Evolutionary conservation across 805 yeast species (phyloP).

Genomic region (Yarrowia yakushimensis): DNA sequence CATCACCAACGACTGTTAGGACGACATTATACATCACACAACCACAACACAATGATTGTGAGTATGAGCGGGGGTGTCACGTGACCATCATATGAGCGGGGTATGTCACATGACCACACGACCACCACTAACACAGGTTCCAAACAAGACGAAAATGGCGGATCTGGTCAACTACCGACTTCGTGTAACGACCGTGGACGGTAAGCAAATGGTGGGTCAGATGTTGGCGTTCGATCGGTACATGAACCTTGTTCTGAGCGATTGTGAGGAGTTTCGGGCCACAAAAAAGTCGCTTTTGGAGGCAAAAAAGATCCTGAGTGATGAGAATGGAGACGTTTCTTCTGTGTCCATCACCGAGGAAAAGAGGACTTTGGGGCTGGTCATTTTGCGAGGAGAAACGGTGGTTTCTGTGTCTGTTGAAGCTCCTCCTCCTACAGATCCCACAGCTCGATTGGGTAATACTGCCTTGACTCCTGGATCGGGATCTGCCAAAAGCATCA

Average conservation of each 20-base stretch:
- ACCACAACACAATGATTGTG: slow-evolving; percentile 4
- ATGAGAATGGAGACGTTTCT: slow-evolving; percentile 30
- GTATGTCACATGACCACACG: not conserved
- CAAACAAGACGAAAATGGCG: slow-evolving; percentile 51
- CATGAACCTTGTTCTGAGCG: slow-evolving; percentile 80
- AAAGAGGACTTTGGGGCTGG: slow-evolving; percentile 73
- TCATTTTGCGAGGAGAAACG: slow-evolving; percentile 84
- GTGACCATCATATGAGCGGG: not conserved
- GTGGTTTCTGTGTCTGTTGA: slow-evolving; percentile 70
- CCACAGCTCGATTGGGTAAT: slow-evolving; percentile 38
- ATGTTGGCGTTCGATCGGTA: slow-evolving; percentile 84
- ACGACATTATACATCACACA: not conserved
- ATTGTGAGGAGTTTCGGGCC: slow-evolving; percentile 78
- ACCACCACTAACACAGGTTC: slow-evolving; percentile 28
- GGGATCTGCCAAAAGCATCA: slow-evolving; percentile 38
- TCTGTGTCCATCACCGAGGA: slow-evolving; percentile 45
- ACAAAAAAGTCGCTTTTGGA: slow-evolving; percentile 39
- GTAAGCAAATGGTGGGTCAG: slow-evolving; percentile 72
- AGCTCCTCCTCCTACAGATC: slow-evolving; percentile 51
- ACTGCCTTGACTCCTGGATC: slow-evolving; percentile 38
- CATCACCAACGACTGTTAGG: not conserved
- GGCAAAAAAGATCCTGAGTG: slow-evolving; percentile 30
- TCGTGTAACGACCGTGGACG: slow-evolving; percentile 71
- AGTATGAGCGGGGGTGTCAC: not conserved
- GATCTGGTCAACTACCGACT: slow-evolving; percentile 73